Evolutionary conservation across 2,329 filamentous ascomycete species (phyloP).

Genomic region (Penicillium polonicum): DNA sequence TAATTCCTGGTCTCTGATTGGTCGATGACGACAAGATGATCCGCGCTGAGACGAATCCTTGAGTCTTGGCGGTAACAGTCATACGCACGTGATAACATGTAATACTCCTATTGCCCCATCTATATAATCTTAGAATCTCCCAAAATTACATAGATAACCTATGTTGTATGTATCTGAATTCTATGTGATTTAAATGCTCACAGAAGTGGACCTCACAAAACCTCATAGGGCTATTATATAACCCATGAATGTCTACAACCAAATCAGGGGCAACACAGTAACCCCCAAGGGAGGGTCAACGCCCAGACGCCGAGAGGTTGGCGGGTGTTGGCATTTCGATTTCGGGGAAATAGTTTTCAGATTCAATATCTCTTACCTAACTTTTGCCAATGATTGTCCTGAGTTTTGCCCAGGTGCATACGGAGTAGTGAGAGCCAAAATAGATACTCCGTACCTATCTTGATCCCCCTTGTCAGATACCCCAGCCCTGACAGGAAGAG

Average conservation of each 20-base stretch:
- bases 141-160: background rate
- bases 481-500: background rate
- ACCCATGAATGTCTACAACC: background rate
- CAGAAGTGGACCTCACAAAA: background rate
- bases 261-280: background rate
- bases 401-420: background rate
- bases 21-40: background rate
- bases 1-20: conserved; percentile 12
- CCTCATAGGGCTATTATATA: background rate
- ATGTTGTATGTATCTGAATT: background rate
- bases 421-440: background rate
- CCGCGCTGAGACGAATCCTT: conserved; percentile 12
- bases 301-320: conserved; percentile 16
- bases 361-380: conserved; percentile 22
- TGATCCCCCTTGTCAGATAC: background rate
- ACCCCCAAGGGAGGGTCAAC: background rate
- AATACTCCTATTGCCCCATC: background rate
- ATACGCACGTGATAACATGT: conserved; percentile 12
- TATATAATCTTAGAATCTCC: background rate
- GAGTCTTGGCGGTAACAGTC: conserved; percentile 17
- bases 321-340: conserved; percentile 15
- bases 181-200: background rate
- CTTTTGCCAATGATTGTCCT: conserved; percentile 1
- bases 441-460: background rate
- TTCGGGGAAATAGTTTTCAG: conserved; percentile 3